These are phyloP conservation scores for Neurospora sp. DNA, from an alignment of 495 filamentous ascomycete species.

Conservation along the genomic window DNA sequence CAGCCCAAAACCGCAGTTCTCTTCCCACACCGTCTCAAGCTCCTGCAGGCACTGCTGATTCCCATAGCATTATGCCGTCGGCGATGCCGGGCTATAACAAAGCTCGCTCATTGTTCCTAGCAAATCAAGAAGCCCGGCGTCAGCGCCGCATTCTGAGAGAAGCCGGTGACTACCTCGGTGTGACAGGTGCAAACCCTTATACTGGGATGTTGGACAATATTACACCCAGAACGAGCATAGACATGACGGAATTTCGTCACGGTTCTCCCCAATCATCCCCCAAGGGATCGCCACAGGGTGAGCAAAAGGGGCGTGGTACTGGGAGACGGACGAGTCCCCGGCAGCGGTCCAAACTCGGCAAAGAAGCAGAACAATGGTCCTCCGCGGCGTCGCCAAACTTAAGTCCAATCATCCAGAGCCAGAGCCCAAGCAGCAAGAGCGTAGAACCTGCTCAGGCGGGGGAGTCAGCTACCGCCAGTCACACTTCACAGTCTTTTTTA, in stretches of 20 bases:
- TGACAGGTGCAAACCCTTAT: slow-evolving; percentile 43
- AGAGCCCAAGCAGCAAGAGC: slow-evolving; percentile 9
- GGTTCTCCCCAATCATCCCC: background rate
- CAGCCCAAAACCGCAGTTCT: background rate
- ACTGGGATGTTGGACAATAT: slow-evolving; percentile 39
- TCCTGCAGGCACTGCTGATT: background rate
- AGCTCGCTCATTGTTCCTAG: slow-evolving; percentile 17
- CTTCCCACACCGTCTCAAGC: background rate
- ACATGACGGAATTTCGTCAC: slow-evolving; percentile 4
- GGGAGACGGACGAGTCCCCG: slow-evolving; percentile 24
- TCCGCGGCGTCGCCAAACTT: slow-evolving; percentile 36
- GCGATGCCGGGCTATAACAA: background rate
- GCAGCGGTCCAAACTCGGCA: slow-evolving; percentile 28
- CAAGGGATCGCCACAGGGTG: slow-evolving; percentile 10
- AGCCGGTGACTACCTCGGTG: slow-evolving; percentile 43
- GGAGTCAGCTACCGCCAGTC: slow-evolving; percentile 4
- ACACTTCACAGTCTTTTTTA: slow-evolving; percentile 25
- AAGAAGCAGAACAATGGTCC: slow-evolving; percentile 35
- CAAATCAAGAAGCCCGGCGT: slow-evolving; percentile 28
- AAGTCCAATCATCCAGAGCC: slow-evolving; percentile 37
- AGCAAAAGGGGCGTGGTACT: slow-evolving; percentile 18
- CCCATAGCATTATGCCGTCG: background rate
- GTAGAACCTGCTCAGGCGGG: background rate
- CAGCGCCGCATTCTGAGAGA: slow-evolving; percentile 29
- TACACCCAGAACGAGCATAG: slow-evolving; percentile 32